Evolutionary conservation across 2,329 filamentous ascomycete genomes (phyloP), one percentile per base, ranked within the genome.

Genomic region (Fusarium sp.): DNA sequence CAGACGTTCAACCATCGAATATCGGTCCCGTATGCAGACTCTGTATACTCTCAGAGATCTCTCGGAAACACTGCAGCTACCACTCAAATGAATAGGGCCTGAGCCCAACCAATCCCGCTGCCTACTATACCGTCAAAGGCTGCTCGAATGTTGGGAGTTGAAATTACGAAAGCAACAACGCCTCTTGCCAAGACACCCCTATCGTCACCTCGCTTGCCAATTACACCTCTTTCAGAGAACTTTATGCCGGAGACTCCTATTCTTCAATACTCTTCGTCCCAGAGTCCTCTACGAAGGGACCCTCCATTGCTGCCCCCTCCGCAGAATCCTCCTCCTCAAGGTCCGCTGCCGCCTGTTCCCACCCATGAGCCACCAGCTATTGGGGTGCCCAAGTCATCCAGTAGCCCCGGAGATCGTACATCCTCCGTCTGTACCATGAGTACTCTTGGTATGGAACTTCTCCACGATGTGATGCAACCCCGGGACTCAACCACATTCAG

Each of bases 391-490:
- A 31, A 25, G 8, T 29, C 18, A 5, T 42, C 57, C 11, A 37
- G 33, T 16, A 25, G n/a, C 29, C 25, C 33, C 14, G 38, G 7
- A 11, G 31, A n/a, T 38, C 44, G 58, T 15, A 25, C 49, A 33
- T 63, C 44, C 9, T 77, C 75, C 14, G 38, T n/a, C 31, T 68
- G 64, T 21, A 72, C 73, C 4, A 74, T 77, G 71, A 77, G 76
- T 39, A 77, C 73, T 7, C 63, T 77, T 14, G 71, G 71, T 38
- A 69, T 58, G 45, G 64, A 73, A 25, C 73, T 77, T 16, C 54
- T 74, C 38, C 42, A 31, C 14, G 76, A 77, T 52, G 75, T 74
- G 37, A 74, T 73, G 71, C 67, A 66, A 19, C 46, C 69, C 5
- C 67, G 69, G 4, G 16, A 61, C 9, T 55, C 69, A 35, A 27